Evolutionary conservation across 805 yeast species (phyloP), one percentile per base, ranked within the genome.

Genomic region (Lipomyces spencermartinsiae): DNA sequence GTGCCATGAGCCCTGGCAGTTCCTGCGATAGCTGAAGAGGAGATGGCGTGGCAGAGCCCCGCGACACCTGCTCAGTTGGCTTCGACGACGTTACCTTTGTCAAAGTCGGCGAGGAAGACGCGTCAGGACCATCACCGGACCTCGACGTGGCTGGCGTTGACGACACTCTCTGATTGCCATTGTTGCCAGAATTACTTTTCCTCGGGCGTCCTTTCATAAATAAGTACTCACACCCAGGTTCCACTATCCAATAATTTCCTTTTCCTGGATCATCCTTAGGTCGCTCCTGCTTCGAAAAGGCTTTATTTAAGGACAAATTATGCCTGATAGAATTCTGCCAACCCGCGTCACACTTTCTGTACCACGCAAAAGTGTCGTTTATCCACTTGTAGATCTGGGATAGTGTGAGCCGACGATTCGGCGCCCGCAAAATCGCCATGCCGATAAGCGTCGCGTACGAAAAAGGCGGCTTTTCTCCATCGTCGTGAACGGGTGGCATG

Each of bases 291-390:
- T 94, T 94, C 60, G 90, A 84, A 76, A 94, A 94, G 0, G 98
- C 97, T 76, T 95, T 95, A 79, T 94, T 95, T 74, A 94, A 83
- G 12, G 97, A 92, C 37, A 94, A 82, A 73, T 95, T 94, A 79
- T 94, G 99, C 70, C 99, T 88, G 71, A 94, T 95, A 43, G 97
- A 93, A 80, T 94, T 94, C 79, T 94, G 98, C 99, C 99, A 94
- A 34, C 98, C 97, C 10, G 92, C 90, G 73, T 92, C 97, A 67
- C 91, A 90, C 71, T 86, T 87, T 71, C 88, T 87, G 79, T 95
- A 95, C 77, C 89, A 94, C 70, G 83, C 85, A 78, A 93, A 94
- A 49, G 96, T 90, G 58, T 87, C 87, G 8, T 95, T 87, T 57
- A 94, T 95, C 99, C 99, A 94, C 73, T 83, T 84, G 80, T 94